phyloP scores from a whole-genome alignment of 495 filamentous ascomycete genomes.

The Penicillium paxilli region DNA sequence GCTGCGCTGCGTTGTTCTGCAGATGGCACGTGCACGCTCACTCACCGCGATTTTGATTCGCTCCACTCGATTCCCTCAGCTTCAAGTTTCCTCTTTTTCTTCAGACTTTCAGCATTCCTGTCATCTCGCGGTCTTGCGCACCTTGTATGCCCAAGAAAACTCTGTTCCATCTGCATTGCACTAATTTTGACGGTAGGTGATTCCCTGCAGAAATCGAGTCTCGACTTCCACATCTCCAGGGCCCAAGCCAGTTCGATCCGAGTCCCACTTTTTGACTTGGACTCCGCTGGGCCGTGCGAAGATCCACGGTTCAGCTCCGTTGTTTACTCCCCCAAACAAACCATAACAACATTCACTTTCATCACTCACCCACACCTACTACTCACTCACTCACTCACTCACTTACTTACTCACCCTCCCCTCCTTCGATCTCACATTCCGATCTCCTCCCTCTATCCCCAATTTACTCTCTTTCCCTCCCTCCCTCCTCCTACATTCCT shows the following conservation, averaged over 20 bases:
- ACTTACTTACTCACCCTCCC: too few species aligned
- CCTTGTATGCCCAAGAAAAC: too few species aligned
- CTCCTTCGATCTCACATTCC: too few species aligned
- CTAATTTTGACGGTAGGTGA: too few species aligned
- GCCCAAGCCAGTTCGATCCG: too few species aligned
- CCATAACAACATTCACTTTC: conserved; percentile 23
- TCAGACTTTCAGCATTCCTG: not conserved
- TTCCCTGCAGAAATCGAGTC: not conserved
- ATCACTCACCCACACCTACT: conserved; percentile 10
- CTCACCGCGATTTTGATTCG: conserved; percentile 43
- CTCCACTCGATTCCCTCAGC: conserved; percentile 18
- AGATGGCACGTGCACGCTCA: conserved; percentile 34
- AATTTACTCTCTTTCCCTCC: conserved; percentile 1
- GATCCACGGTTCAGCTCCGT: conserved; percentile 47
- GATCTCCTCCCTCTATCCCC: conserved; percentile 6
- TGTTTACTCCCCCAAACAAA: conserved; percentile 35
- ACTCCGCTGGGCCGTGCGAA: too few species aligned
- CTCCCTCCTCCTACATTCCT: conserved; percentile 20
- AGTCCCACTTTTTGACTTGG: too few species aligned
- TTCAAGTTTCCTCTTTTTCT: conserved; percentile 16
- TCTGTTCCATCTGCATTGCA: too few species aligned
- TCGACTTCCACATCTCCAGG: conserved; percentile 29
- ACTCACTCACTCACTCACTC: conserved; percentile 4
- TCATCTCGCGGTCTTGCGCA: not conserved
- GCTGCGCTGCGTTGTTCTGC: not conserved